A percentile compares a stretch with the other conserved stretches of the same genome.
Evolutionary conservation across 192 early-diverging fungal species (phyloP).

Genomic region (Coemansia sp.): DNA sequence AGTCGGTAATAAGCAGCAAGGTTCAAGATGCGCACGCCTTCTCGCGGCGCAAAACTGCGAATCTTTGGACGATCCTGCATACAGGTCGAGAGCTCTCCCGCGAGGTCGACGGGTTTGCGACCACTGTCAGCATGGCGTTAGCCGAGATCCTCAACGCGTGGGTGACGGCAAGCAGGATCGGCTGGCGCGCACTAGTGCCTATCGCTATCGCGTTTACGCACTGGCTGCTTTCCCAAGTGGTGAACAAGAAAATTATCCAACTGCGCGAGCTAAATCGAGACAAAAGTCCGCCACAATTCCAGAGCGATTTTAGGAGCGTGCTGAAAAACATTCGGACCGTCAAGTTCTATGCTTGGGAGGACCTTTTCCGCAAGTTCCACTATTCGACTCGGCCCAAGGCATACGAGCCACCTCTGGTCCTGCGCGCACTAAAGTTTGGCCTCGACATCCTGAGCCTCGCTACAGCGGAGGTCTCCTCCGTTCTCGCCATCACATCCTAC

Average conservation of each 20-base stretch:
- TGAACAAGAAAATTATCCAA: background rate
- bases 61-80: background rate
- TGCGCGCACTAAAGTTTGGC: constrained; percentile 12
- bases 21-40: background rate
- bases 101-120: background rate
- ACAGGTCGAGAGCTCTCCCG: too few species aligned
- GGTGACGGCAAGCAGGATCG: constrained; percentile 27
- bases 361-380: constrained; percentile 14
- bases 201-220: constrained; percentile 12
- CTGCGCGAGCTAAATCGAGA: background rate
- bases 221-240: background rate
- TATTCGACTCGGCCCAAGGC: constrained; percentile 1
- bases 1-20: constrained; percentile 4
- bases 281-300: background rate
- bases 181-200: constrained; percentile 31
- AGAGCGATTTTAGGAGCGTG: background rate
- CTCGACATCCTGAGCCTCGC: constrained; percentile 30
- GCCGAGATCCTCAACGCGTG: constrained; percentile 17
- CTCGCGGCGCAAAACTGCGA: background rate
- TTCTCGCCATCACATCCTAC: constrained; percentile 62
- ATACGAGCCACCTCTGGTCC: constrained; percentile 22
- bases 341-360: constrained; percentile 69
- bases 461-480: constrained; percentile 58
- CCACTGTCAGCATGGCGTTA: background rate
- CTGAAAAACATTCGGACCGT: constrained; percentile 63